Base-by-base conservation (phyloP, 768 basidiomycete species). In the Dioszegia hungarica region DNA sequence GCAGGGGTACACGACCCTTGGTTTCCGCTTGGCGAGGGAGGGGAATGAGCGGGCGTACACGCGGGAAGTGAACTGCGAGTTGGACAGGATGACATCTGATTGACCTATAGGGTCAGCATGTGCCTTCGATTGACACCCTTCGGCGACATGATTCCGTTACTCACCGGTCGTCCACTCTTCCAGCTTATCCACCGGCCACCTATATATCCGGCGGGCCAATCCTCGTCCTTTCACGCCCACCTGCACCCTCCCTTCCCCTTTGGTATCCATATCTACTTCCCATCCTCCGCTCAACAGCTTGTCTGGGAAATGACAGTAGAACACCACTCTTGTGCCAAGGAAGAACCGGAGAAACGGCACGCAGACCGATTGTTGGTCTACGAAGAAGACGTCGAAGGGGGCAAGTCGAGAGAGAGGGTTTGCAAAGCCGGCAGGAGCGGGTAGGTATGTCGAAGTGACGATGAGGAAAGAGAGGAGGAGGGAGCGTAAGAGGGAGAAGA, bases 231-330 rank as follows among this genome's bases (percentile, higher is more conserved):
- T 51, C 5, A 31, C 19, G 24, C 47, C 37, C 0, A 84, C 80
- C 67, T 77, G 84, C 36, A 81, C 83, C 0, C 36, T 47, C 5
- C 53, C 61, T 9, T 45, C 52, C 2, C 51, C 60, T 11, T 39
- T 40, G 6, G 25, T 24, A 49, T 63, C 60, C 9, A 88, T 88
- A 60, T 84, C 82, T 49, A 71, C 46, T 47, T 68, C 68, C 73
- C 75, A 72, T 31, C 75, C 75, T 12, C 74, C 75, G 40, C 63
- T 64, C 25, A 97, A 82, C 0, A 98, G 80, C 75, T 94, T 94
- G 78, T 99, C 94, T 0, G 94, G 95, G 64, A 99, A 98, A 74
- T 98, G 95, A 64, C 91, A 94, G 74, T 99, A 98, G 77, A 97
- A 98, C 19, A 98, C 86, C 28, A 94, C 88, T 1, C 90, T 84